A percentile compares a stretch with the other conserved stretches of the same genome.
Evolutionary conservation across 1,284 basidiomycete genomes (phyloP).

Genomic region (Sutorius eximius): DNA sequence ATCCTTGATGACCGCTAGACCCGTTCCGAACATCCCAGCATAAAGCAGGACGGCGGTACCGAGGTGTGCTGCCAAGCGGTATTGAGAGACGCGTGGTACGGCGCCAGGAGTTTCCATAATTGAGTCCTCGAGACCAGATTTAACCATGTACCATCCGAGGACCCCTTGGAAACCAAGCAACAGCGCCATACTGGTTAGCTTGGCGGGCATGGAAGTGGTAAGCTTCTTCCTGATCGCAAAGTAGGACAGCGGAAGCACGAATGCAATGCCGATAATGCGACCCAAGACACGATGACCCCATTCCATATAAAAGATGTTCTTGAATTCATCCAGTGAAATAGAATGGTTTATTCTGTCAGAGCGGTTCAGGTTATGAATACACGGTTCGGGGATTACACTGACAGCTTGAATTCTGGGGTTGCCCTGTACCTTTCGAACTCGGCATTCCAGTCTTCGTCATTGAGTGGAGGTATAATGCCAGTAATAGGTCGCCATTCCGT

Average conservation of each 20-base stretch:
- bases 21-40: constrained; percentile 87
- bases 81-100: constrained; percentile 94
- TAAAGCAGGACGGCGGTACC: constrained; percentile 90
- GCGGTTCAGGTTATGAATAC: constrained; percentile 3
- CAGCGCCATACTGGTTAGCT: constrained; percentile 69
- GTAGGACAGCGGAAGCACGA: constrained; percentile 79
- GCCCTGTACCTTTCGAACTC: constrained; percentile 96
- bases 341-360: constrained; percentile 79
- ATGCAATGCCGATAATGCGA: constrained; percentile 82
- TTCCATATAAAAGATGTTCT: constrained; percentile 98
- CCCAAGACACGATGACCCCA: constrained; percentile 96
- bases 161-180: constrained; percentile 90
- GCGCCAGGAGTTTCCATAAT: constrained; percentile 80
- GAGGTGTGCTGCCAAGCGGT: constrained; percentile 93
- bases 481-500: constrained; percentile 97
- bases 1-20: constrained; percentile 78
- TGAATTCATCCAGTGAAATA: constrained; percentile 89
- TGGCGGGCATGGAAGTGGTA: constrained; percentile 58
- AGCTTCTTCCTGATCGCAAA: constrained; percentile 73
- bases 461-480: constrained; percentile 84
- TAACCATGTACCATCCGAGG: constrained; percentile 99
- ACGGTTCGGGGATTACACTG: constrained; percentile 36
- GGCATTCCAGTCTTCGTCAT: constrained; percentile 75
- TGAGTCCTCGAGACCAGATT: constrained; percentile 88
- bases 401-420: constrained; percentile 96